Percentiles rank a stretch among this genome's conserved stretches.
These are phyloP conservation scores for Puccinia hordei DNA, from an alignment of 1,284 basidiomycete species.

Conservation along the genomic window DNA sequence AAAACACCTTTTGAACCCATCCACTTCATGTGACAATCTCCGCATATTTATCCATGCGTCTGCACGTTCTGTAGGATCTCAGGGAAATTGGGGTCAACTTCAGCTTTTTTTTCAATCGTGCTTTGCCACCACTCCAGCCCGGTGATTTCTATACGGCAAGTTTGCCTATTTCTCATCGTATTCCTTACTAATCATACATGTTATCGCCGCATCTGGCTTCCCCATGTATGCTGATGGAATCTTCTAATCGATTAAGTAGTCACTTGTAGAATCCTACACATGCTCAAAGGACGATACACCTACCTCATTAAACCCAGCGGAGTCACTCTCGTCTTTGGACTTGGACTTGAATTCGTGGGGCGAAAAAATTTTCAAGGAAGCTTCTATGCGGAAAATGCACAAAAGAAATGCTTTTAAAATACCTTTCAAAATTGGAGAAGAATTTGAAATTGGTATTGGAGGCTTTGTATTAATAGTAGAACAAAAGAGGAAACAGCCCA, in stretches of 20 bases:
- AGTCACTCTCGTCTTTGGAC: background rate
- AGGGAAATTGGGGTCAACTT: background rate
- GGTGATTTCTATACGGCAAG: slow-evolving; percentile 13
- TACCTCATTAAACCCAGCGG: background rate
- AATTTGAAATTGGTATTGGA: slow-evolving; percentile 21
- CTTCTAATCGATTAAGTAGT: background rate
- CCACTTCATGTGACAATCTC: background rate
- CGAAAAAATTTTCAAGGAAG: slow-evolving; percentile 13
- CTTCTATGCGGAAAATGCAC: background rate
- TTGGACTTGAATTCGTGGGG: background rate
- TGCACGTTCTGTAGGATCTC: background rate
- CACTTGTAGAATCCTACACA: background rate
- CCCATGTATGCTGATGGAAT: background rate
- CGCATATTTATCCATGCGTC: background rate
- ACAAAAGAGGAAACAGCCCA: slow-evolving; percentile 13
- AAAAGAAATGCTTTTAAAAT: slow-evolving; percentile 33
- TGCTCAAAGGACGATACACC: background rate
- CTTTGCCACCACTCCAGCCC: background rate
- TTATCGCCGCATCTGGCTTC: background rate
- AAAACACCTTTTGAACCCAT: background rate
- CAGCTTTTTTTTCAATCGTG: background rate
- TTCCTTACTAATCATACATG: background rate
- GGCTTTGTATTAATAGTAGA: slow-evolving; percentile 24
- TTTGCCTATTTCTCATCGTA: no score
- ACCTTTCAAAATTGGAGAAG: slow-evolving; percentile 25